A percentile compares a stretch with the other conserved stretches of the same genome.
phyloP scores from a whole-genome alignment of 805 yeast species.

The Lipomyces kockii region DNA sequence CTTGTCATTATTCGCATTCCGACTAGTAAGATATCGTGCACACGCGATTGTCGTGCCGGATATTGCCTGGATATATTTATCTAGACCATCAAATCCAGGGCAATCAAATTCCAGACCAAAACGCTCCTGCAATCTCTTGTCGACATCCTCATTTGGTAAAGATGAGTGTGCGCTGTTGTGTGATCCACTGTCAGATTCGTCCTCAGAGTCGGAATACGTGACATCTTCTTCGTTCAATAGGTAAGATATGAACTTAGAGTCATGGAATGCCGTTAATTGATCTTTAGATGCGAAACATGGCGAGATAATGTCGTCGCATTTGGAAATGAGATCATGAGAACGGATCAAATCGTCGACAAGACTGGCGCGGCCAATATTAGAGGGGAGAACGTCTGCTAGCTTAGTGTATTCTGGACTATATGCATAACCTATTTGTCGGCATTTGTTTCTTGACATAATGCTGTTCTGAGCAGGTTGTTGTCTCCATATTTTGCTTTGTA shows the following conservation, averaged over 20 bases:
- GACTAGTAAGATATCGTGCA: constrained; percentile 46
- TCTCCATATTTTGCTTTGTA: not conserved
- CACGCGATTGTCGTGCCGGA: constrained; percentile 65
- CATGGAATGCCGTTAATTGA: constrained; percentile 59
- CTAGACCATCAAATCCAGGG: constrained; percentile 60
- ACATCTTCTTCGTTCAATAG: constrained; percentile 45
- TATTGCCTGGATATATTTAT: constrained; percentile 53
- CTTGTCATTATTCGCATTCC: not conserved
- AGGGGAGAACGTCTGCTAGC: constrained; percentile 53
- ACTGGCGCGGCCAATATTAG: constrained; percentile 58
- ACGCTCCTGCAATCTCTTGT: constrained; percentile 32
- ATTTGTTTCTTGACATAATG: not conserved
- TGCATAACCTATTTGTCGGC: constrained; percentile 39
- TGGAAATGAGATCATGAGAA: constrained; percentile 49
- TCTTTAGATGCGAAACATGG: constrained; percentile 43
- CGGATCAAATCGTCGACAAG: constrained; percentile 51
- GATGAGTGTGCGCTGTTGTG: not conserved
- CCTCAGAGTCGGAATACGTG: constrained; percentile 30
- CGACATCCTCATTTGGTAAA: constrained; percentile 1
- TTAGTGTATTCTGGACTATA: constrained; percentile 33
- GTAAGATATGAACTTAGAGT: constrained; percentile 48
- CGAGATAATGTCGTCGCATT: constrained; percentile 42
- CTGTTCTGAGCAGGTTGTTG: not conserved
- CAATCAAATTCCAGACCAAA: constrained; percentile 68
- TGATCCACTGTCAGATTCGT: constrained; percentile 36